phyloP scores from a whole-genome alignment of 495 filamentous ascomycete genomes.

The Annulohypoxylon nitens region DNA sequence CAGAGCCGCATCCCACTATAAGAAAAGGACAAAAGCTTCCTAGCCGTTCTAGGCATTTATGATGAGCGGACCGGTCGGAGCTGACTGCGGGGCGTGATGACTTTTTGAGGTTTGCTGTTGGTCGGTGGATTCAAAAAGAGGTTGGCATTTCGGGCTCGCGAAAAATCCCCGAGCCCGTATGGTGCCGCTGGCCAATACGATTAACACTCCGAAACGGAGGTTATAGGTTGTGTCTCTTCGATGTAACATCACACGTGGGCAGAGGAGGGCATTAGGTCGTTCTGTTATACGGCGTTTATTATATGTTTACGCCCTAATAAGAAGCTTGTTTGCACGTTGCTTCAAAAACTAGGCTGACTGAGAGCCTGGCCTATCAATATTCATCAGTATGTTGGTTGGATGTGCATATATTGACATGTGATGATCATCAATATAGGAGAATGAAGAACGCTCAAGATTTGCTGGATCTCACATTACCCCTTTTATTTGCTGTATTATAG shows the following conservation, averaged over 20 bases:
- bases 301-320: slow-evolving; percentile 6
- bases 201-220: slow-evolving; percentile 16
- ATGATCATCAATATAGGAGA: not conserved
- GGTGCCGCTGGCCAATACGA: slow-evolving; percentile 1
- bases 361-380: not conserved
- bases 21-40: not conserved
- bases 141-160: slow-evolving; percentile 5
- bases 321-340: slow-evolving; percentile 4
- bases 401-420: not conserved
- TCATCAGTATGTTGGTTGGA: not conserved
- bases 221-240: slow-evolving; percentile 11
- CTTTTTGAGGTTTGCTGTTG: not conserved
- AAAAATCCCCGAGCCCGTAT: slow-evolving; percentile 13
- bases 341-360: not conserved
- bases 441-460: not conserved
- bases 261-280: slow-evolving; percentile 1
- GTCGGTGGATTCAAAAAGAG: not conserved
- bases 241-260: slow-evolving; percentile 25
- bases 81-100: not conserved
- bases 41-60: slow-evolving; percentile 1
- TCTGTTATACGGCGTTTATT: slow-evolving; percentile 11
- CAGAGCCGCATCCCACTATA: slow-evolving; percentile 13
- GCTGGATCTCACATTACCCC: not conserved
- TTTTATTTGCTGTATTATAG: not conserved
- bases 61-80: not conserved